Base-by-base conservation (phyloP, 371 early-diverging fungal genomes). In the Sporodiniella umbellata region DNA sequence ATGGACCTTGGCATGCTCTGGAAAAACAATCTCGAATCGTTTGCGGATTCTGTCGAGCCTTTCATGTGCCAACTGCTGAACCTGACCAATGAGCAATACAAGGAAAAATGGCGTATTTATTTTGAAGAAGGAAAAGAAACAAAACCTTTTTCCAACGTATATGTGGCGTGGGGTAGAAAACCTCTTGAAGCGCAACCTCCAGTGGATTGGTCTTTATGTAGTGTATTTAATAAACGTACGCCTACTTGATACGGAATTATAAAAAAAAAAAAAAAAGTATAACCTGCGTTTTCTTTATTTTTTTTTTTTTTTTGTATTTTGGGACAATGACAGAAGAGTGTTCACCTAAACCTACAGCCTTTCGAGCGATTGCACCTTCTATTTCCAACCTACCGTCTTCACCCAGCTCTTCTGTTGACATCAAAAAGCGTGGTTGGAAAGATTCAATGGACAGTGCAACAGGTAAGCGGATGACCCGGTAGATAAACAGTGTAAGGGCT, bases 161-260 rank as follows among this genome's bases (percentile, higher is more conserved):
- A 60, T 42, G 49, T 56, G 46, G 60, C 56, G 8, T 70, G 66
- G 66, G 70, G 53, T n/a, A 60, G 38, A 22, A 63, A 60, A 31
- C 58, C 70, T 4, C 6, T 40, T 1, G 21, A 40, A 21, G 7
- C 8, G 3, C 21, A 15, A 15, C 17, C 8, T 35, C 8, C 14
- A 4, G 48, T 57, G 26, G 51, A 52, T 51, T 66, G 66, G 58
- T 31, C 37, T 38, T 30, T 48, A 33, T 64, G 52, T 18, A 33
- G 47, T 8, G 21, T 40, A 8, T 19, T 40, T 40, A 40, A 40
- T 35, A 35, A 35, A 35, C n/a, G n/a, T n/a, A n/a, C n/a, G n/a
- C n/a, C n/a, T n/a, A n/a, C n/a, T n/a, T n/a, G n/a, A n/a, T n/a
- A n/a, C n/a, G n/a, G n/a, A n/a, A n/a, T n/a, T n/a, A n/a, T n/a